Base-by-base conservation (phyloP, 371 early-diverging fungal species). In the Mucor circinelloides region DNA sequence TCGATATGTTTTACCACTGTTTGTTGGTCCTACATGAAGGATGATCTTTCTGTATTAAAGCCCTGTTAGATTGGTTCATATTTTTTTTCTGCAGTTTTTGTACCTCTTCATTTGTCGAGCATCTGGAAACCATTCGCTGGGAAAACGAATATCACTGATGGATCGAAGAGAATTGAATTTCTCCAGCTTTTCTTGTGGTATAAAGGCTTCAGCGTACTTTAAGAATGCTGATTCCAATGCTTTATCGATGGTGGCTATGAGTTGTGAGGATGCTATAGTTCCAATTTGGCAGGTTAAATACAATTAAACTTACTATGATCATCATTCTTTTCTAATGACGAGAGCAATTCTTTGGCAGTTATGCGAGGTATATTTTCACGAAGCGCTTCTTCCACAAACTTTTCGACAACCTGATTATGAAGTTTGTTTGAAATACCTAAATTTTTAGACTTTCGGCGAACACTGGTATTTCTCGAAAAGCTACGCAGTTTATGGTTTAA, bases 21-120 rank as follows among this genome's bases (percentile, higher is more conserved):
- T 98, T 5, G 99, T 98, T 13, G 98, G 98, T 10, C 99, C 99
- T 21, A 97, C 95, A 71, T 98, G 98, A 82, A 97, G 84, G 42
- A 92, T 84, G 58, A 98, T 92, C 46, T 90, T 90, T 66, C 90
- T 89, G 69, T 19, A 28, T 27, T 17, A 46, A 15, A 8, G 32
- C 17, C 4, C 5, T 19, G 3, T n/a, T 7, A 15, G 13, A 6
- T 46, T 5, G 12, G 9, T 10, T 23, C 4, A 10, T 50, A 17
- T 28, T 17, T 25, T 3, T 3, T 23, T 7, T 13, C 9, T 30
- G 19, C 19, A 25, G 1, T 4, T 21, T 59, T 12, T 48, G 23
- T 77, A 88, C 89, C 91, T 80, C 60, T 90, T 84, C 83, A 91
- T 85, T 52, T 83, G 76, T 34, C 96, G 87, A 7, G 95, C 91